A percentile compares a stretch with the other conserved stretches of the same genome.
These are phyloP conservation scores for Cyclotella sp. DNA, from an alignment of 108 stramenopile genomes.

Conservation along the genomic window DNA sequence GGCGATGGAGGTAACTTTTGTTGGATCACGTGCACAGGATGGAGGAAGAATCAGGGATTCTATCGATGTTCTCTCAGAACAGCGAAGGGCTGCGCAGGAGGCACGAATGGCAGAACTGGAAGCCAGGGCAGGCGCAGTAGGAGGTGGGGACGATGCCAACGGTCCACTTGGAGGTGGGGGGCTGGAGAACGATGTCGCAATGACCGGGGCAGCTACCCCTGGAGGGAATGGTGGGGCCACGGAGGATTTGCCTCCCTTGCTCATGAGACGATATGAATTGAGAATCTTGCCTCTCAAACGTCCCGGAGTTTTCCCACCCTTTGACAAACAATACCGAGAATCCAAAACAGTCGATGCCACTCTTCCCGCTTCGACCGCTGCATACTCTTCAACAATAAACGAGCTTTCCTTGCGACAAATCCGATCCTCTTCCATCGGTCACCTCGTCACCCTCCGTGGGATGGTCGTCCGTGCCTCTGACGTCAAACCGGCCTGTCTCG, in stretches of 20 bases:
- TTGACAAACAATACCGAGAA: conserved; percentile 58
- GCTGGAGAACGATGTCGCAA: conserved; percentile 63
- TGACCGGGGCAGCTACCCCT: conserved; percentile 16
- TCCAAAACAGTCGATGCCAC: neutral
- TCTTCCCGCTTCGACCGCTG: neutral
- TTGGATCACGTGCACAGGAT: neutral
- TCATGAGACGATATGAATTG: conserved; percentile 87
- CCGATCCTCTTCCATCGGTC: conserved; percentile 89
- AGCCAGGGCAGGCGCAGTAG: neutral
- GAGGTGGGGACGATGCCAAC: conserved; percentile 38
- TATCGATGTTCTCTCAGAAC: conserved; percentile 84
- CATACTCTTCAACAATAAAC: conserved; percentile 9
- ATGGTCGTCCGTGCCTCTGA: conserved; percentile 96
- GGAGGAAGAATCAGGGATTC: conserved; percentile 56
- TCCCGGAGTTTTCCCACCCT: conserved; percentile 66
- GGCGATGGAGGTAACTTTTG: conserved; percentile 21
- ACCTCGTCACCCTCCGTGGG: conserved; percentile 88
- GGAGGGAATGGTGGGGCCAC: conserved; percentile 44
- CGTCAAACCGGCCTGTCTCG: conserved; percentile 94
- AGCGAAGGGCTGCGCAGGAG: conserved; percentile 60
- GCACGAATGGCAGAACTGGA: conserved; percentile 25
- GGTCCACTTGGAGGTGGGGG: conserved; percentile 54
- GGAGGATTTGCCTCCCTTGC: conserved; percentile 74
- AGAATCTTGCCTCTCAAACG: conserved; percentile 76
- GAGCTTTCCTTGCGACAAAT: conserved; percentile 80